Base-by-base conservation (phyloP, 768 basidiomycete species). In the Arthromyces matolae region DNA sequence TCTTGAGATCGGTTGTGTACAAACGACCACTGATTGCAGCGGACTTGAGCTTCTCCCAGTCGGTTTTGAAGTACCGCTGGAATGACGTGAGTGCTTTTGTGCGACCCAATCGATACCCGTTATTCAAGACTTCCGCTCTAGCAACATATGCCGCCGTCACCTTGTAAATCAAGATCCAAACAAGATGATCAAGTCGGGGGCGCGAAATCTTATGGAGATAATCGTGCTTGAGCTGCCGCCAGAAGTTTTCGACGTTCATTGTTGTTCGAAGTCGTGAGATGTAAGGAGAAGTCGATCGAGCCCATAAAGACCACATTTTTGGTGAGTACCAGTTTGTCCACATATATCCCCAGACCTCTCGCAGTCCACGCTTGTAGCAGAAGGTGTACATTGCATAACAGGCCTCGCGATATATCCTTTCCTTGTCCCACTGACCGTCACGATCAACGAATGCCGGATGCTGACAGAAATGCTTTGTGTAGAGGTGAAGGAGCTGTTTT, bases 401-500 rank as follows among this genome's bases (percentile, higher is more conserved):
- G 12, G 18, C 16, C 7, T 35, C 16, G 7, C 8, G 34, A 18
- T 12, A 19, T 16, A 35, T 7, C n/a, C n/a, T n/a, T n/a, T n/a
- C n/a, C n/a, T n/a, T n/a, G n/a, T n/a, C n/a, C n/a, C n/a, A n/a
- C n/a, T n/a, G n/a, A n/a, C n/a, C n/a, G n/a, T n/a, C n/a, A n/a
- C n/a, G n/a, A n/a, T 35, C 34, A 3, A 16, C 34, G 20, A 35
- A 19, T 18, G 16, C 7, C 16, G 6, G 16, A 35, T 35, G 34
- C 18, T 35, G 34, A 10, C 34, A 35, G 12, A 19, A 35, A 10
- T 35, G 34, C 18, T 58, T 57, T 1, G 60, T 60, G 35, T 64
- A 64, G 0, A 67, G 18, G 3, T 52, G 57, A 1, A 67, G 52
- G 6, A 67, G 16, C 8, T 50, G 51, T 19, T 54, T 38, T 3